Base-by-base conservation (phyloP, 169 alveolate genomes). In the Eimeria acervulina region DNA sequence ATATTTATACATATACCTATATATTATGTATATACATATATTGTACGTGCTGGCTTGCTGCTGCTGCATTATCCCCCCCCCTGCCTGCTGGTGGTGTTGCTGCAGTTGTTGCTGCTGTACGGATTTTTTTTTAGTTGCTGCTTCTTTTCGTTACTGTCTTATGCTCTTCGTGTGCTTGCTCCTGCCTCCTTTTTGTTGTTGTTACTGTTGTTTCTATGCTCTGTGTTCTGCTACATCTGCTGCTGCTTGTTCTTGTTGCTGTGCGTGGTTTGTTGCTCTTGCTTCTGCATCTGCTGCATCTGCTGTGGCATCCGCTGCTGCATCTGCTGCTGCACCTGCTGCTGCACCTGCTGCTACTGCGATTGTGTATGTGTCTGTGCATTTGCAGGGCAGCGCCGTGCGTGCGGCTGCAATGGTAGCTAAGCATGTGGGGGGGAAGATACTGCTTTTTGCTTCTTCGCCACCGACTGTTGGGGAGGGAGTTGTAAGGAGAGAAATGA, bases 341-440 rank as follows among this genome's bases (percentile, higher is more conserved):
- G 68, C 68, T 59, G 68, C 68, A 59, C 19, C 68, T 59, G 28
- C 19, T 59, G 68, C 26, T 59, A n/a, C n/a, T 59, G 68, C 68
- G 21, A 3, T 15, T 23, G 74, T 63, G 33, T 6, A 6, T 0
- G 38, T 8, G 10, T n/a, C 10, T 63, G 38, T n/a, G 33, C 13
- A 6, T 19, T 59, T 61, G 38, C 59, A 95, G 96, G 99, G 99
- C 28, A 97, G 98, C 68, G 99, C 99, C 23, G 90, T 98, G 85
- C 97, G 97, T 78, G 99, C 99, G 13, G 99, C 99, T 44, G 97
- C 97, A 63, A 96, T 98, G 98, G 98, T 99, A 38, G 97, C 98
- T 98, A 98, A 98, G 93, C 98, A 99, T 95, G 98, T 98, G n/a
- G 99, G 99, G 23, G 99, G 99, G 47, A 98, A 99, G 97, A 95